A percentile compares a stretch with the other conserved stretches of the same genome.
These are phyloP conservation scores for Phytomonas sp. DNA, from an alignment of 208 protist genomes.

Conservation along the genomic window DNA sequence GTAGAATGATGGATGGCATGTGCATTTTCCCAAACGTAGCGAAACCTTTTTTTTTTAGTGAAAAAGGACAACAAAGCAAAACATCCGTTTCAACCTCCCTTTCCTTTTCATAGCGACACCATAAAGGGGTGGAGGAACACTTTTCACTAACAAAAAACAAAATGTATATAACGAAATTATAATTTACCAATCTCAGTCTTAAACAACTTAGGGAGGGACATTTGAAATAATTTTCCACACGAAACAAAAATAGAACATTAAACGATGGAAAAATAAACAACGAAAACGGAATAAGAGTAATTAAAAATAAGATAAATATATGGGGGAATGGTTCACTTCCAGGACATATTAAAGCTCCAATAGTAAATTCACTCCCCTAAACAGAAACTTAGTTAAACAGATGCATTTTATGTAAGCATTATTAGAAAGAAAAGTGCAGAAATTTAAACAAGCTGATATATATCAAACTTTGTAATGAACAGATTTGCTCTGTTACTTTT, in stretches of 20 bases:
- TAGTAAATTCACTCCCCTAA: constrained; percentile 3
- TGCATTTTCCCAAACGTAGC: neutral
- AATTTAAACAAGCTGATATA: neutral
- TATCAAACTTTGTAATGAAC: too few species aligned
- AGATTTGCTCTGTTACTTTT: neutral
- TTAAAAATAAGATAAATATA: constrained; percentile 7
- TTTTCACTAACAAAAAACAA: neutral
- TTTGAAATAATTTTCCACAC: neutral
- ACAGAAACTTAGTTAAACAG: constrained; percentile 5
- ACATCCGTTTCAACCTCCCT: neutral
- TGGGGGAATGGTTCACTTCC: neutral
- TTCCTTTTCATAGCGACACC: neutral
- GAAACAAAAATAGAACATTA: constrained; percentile 7
- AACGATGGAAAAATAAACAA: neutral
- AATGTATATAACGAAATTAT: neutral
- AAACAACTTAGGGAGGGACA: neutral
- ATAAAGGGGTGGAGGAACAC: neutral
- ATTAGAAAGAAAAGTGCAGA: neutral
- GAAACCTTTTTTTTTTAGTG: neutral
- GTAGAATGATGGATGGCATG: neutral
- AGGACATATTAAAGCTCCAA: neutral
- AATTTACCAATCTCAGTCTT: neutral
- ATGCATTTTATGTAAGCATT: neutral
- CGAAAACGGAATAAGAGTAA: constrained; percentile 1
- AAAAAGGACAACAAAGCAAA: neutral